These are phyloP conservation scores for Agroathelia rolfsii DNA, from an alignment of 1,284 basidiomycete genomes.

Conservation along the genomic window DNA sequence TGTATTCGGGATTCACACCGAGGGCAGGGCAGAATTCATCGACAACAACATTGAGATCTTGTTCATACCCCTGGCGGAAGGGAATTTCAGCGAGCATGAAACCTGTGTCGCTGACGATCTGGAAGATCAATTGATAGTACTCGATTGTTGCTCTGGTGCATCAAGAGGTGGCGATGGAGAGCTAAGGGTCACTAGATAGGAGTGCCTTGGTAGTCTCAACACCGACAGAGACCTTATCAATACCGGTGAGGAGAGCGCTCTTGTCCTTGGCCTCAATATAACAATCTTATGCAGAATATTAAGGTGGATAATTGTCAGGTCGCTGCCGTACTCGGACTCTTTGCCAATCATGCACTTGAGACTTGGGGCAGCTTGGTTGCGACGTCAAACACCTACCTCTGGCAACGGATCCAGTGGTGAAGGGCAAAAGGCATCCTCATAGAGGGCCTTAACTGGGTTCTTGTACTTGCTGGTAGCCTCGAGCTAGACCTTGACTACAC, in stretches of 20 bases:
- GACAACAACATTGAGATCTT: constrained; percentile 93
- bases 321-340: constrained; percentile 94
- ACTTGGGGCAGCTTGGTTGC: constrained; percentile 91
- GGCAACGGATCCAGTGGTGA: constrained; percentile 57
- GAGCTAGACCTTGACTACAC: constrained; percentile 92
- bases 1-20: constrained; percentile 94
- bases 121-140: constrained; percentile 98
- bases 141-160: constrained; percentile 92
- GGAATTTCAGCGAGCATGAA: constrained; percentile 97
- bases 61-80: constrained; percentile 97
- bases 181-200: constrained; percentile 90
- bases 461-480: constrained; percentile 96
- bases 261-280: constrained; percentile 96
- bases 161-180: constrained; percentile 94
- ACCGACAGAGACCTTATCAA: constrained; percentile 95
- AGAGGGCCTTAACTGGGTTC: constrained; percentile 92
- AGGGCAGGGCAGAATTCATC: constrained; percentile 97
- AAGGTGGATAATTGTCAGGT: constrained; percentile 91
- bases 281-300: constrained; percentile 97
- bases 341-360: constrained; percentile 96
- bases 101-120: constrained; percentile 88
- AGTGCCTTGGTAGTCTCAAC: constrained; percentile 96
- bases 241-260: constrained; percentile 95
- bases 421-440: constrained; percentile 89
- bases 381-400: constrained; percentile 82